These are phyloP conservation scores for Trametes versicolor DNA, from an alignment of 1,284 basidiomycete genomes.

Conservation along the genomic window DNA sequence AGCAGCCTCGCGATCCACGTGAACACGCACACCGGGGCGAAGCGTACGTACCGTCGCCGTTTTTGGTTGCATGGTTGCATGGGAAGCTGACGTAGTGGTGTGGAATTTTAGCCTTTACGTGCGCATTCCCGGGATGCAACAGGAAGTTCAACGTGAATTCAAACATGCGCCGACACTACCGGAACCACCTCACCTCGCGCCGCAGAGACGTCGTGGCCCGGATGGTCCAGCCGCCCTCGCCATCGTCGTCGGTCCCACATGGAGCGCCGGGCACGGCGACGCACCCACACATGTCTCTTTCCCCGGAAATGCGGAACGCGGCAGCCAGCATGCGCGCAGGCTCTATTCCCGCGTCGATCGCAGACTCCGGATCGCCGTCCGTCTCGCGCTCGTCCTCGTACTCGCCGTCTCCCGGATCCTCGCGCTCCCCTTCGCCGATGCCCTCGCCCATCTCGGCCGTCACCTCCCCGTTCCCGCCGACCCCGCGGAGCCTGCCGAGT, in stretches of 20 bases:
- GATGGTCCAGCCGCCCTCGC: conserved; percentile 29
- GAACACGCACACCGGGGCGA: conserved; percentile 54
- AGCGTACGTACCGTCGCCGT: conserved; percentile 43
- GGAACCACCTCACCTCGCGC: conserved; percentile 45
- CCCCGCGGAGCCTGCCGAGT: conserved; percentile 31
- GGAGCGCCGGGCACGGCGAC: conserved; percentile 13
- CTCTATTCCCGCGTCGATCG: conserved; percentile 14
- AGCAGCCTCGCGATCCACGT: conserved; percentile 54
- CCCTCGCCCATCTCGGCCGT: conserved; percentile 33
- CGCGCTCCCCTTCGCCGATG: conserved; percentile 28
- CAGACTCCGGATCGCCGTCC: conserved; percentile 15
- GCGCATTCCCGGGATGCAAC: conserved; percentile 51
- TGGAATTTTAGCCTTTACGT: conserved; percentile 46
- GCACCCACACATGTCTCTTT: conserved; percentile 10
- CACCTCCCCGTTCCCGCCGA: conserved; percentile 33
- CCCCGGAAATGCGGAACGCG: conserved; percentile 5
- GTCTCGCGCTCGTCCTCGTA: conserved; percentile 24
- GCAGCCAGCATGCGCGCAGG: background rate
- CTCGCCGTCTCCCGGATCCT: conserved; percentile 19
- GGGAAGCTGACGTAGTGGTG: background rate
- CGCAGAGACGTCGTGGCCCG: conserved; percentile 37
- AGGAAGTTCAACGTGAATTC: conserved; percentile 54
- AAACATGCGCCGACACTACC: conserved; percentile 55
- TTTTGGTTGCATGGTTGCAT: background rate
- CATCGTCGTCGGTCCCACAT: conserved; percentile 11